Evolutionary conservation across 495 filamentous ascomycete genomes (phyloP).

Genomic region (Xylaria scruposa): DNA sequence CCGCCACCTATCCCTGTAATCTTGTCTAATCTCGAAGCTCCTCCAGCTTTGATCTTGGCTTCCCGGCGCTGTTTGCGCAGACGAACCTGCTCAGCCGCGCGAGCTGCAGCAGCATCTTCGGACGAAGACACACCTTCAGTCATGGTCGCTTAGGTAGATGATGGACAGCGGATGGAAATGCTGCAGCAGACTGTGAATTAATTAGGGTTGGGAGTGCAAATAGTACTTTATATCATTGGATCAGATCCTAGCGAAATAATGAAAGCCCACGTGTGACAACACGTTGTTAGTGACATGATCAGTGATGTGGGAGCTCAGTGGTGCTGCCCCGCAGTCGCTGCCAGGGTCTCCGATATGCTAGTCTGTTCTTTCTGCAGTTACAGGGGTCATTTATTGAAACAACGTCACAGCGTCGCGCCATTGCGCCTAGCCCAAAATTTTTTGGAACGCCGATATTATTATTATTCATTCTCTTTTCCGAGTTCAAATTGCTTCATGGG

Average conservation of each 20-base stretch:
- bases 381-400: background rate
- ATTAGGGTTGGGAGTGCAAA: conserved; percentile 1
- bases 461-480: background rate
- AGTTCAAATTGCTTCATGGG: background rate
- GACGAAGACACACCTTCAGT: conserved; percentile 32
- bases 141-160: conserved; percentile 26
- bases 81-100: conserved; percentile 76
- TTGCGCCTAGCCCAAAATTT: background rate
- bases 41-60: conserved; percentile 86
- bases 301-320: conserved; percentile 6
- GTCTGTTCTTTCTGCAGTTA: background rate
- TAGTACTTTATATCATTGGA: conserved; percentile 4
- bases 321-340: conserved; percentile 6
- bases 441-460: background rate
- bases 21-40: conserved; percentile 77
- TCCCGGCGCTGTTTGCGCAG: conserved; percentile 88
- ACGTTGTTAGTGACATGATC: background rate
- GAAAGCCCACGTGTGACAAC: conserved; percentile 19
- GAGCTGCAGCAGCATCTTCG: conserved; percentile 62
- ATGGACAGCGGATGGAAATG: background rate
- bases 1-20: conserved; percentile 83
- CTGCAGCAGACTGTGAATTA: background rate
- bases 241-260: conserved; percentile 4
- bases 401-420: background rate
- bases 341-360: background rate